Base-by-base conservation (phyloP, 148 eudicot species). In the Persicaria maculosa region DNA sequence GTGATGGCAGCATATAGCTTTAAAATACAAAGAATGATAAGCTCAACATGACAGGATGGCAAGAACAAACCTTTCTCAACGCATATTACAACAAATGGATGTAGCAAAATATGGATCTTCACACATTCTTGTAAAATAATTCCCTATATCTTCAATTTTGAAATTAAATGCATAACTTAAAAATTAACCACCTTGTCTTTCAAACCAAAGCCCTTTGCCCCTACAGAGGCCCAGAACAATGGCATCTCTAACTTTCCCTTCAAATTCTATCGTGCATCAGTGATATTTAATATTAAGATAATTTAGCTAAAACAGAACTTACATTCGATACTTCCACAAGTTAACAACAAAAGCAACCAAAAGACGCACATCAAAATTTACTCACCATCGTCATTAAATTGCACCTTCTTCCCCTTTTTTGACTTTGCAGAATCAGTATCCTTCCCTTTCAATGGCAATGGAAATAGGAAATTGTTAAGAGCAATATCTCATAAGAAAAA, bases 351-450 rank as follows among this genome's bases (percentile, higher is more conserved):
- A 59, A 19, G 16, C 45, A 70, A 9, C n/a, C 22, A 15, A 10
- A 25, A 43, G 8, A 15, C 45, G 50, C n/a, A 71, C 0, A 76
- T 25, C 47, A 36, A 16, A 16, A 65, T 65, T 40, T 65, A 65
- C 70, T 40, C 57, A 81, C 93, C 97, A 83, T 88, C 87, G 44
- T 78, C 74, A 78, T 75, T 82, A 79, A 91, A 89, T 69, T 85
- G 92, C 78, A 89, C 92, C 83, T 80, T 91, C 71, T 78, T 84
- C 78, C 88, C 92, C 59, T 78, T 88, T 81, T 80, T 87, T 53
- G 85, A 78, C 80, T 81, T 88, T 44, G 80, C 64, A n/a, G 88
- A 80, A 80, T 77, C 80, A 76, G 81, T 86, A 75, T 81, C 84
- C 58, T 88, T 88, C 64, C 93, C 91, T 72, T 77, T 89, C 78